Evolutionary conservation across 2,329 filamentous ascomycete genomes (phyloP).

Genomic region (Colletotrichum graminicola): DNA sequence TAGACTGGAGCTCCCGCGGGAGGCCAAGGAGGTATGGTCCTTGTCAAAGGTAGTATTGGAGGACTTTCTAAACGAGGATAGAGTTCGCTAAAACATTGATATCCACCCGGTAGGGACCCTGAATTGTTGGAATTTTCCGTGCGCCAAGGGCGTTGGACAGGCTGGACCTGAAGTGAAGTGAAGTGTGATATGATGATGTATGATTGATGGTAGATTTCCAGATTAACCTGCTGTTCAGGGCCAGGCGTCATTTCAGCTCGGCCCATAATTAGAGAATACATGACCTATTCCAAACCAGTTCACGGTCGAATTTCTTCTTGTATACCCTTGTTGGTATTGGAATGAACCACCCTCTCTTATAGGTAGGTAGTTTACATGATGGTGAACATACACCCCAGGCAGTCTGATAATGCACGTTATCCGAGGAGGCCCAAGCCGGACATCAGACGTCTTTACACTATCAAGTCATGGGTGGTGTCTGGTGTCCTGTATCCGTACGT

Average conservation of each 20-base stretch:
- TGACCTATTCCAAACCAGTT: background rate
- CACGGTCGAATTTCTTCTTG: background rate
- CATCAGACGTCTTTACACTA: constrained; percentile 7
- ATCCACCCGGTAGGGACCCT: constrained; percentile 34
- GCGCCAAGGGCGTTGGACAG: constrained; percentile 16
- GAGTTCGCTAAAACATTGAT: constrained; percentile 31
- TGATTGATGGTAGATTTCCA: background rate
- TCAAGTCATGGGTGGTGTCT: background rate
- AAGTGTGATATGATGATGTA: background rate
- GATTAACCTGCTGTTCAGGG: constrained; percentile 13
- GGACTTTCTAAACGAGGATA: constrained; percentile 28
- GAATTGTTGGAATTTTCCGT: constrained; percentile 31
- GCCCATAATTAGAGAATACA: too few relatives aligned
- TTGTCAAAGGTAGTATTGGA: constrained; percentile 10
- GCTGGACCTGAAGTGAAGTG: constrained; percentile 7
- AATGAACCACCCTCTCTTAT: background rate
- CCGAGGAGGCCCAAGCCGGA: background rate
- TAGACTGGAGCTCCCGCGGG: constrained; percentile 21
- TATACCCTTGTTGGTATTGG: constrained; percentile 10
- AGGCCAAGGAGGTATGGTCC: background rate
- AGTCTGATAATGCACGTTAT: background rate
- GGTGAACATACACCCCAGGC: background rate
- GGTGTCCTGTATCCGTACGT: background rate
- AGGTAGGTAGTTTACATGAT: background rate
- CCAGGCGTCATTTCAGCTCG: background rate